Base-by-base conservation (phyloP, 2,329 filamentous ascomycete genomes). In the Aspergillus melleus region DNA sequence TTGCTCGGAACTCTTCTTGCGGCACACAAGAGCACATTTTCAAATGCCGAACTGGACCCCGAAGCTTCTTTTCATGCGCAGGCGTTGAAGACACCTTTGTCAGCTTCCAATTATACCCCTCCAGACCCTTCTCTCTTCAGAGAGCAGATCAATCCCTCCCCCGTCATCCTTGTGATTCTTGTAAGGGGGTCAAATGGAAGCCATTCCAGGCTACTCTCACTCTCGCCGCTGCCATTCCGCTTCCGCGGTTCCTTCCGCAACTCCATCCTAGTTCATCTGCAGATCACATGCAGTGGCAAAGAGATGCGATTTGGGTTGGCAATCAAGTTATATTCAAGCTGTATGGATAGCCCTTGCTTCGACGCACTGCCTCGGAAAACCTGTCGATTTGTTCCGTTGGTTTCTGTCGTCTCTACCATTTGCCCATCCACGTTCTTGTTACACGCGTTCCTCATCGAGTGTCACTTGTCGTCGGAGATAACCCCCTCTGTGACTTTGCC, bases 281-380 rank as follows among this genome's bases (percentile, higher is more conserved):
- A 47, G 44, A 12, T 47, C 44, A 56, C 54, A 56, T 30, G 16
- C 50, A 51, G 51, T 47, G 49, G 39, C 12, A 16, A 9, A 24
- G 11, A 47, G 44, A 24, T 24, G 19, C 19, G 12, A 42, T 42
- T 42, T 47, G 44, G 12, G 44, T 24, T 24, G 22, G 19, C 12
- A 47, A 47, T 24, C 19, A 44, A 14, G 22, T 47, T 49, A 24
- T 59, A 52, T 49, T 59, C 47, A 52, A 8, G 52, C 57, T 55
- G 42, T 39, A 50, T 49, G 30, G 22, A 22, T 16, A 44, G 49
- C 22, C 29, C 26, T 39, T 32, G 22, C 36, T 36, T 30, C 52
- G 6, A n/a, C 52, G 42, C 20, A 30, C 52, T 51, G 2, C 20
- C 50, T 36, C 19, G 20, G 22, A 14, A n/a, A 9, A 44, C 19